Conservation (phyloP, 305 asterid genomes). For the Lippia alba region DNA sequence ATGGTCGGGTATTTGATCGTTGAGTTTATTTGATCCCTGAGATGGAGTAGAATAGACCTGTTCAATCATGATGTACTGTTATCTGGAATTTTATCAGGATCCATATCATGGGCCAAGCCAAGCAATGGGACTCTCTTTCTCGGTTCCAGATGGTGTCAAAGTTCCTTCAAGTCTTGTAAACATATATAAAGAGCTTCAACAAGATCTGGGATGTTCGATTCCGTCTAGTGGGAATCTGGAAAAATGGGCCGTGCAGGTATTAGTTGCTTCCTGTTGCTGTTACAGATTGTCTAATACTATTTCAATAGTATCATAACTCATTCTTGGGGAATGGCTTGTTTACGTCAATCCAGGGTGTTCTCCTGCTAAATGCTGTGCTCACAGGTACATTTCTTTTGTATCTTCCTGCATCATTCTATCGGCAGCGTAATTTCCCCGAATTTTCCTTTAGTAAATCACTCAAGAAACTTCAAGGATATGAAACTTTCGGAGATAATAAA, state of each 20-base stretch:
- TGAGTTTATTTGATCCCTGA: background rate
- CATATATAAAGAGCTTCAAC: conserved; percentile 86
- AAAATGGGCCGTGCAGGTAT: conserved; percentile 93
- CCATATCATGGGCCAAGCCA: conserved; percentile 99
- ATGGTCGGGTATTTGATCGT: conserved; percentile 4
- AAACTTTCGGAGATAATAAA: background rate
- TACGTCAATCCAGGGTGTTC: conserved; percentile 59
- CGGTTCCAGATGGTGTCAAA: conserved; percentile 84
- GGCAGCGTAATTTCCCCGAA: conserved; percentile 17
- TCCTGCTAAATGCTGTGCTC: conserved; percentile 70
- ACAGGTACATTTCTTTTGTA: conserved; percentile 49
- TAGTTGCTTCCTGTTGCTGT: conserved; percentile 23
- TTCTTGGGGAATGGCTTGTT: conserved; percentile 24
- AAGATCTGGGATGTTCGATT: conserved; percentile 85
- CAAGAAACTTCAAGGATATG: background rate
- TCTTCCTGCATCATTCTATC: conserved; percentile 19
- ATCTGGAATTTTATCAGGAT: conserved; percentile 55
- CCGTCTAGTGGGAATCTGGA: conserved; percentile 89
- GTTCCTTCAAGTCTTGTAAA: conserved; percentile 89
- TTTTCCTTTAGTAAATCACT: conserved; percentile 18
- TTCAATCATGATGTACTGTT: background rate
- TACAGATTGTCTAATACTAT: conserved; percentile 26
- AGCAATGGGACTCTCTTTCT: conserved; percentile 99
- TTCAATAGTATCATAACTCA: conserved; percentile 25
- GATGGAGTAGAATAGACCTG: conserved; percentile 1